A percentile compares a stretch with the other conserved stretches of the same genome.
Conservation (phyloP, 371 early-diverging fungal genomes). For the Cokeromyces recurvatus region DNA sequence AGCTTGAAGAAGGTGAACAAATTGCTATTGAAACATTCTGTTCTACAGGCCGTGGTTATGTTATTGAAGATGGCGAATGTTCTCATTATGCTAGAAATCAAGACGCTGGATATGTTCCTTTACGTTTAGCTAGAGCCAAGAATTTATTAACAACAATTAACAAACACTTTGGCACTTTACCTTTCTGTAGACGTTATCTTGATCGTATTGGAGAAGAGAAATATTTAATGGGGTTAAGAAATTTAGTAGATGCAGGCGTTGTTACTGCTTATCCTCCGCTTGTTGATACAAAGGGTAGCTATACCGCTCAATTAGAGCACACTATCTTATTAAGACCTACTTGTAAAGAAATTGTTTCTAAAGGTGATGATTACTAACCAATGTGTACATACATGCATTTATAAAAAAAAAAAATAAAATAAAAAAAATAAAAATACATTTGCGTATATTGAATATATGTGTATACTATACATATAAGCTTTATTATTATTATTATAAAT, state of each 20-base stretch:
- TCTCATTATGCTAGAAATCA: conserved; percentile 88
- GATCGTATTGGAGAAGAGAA: conserved; percentile 90
- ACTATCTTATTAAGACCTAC: conserved; percentile 91
- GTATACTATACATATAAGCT: not conserved
- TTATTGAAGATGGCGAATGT: conserved; percentile 91
- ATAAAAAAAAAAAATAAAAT: not conserved
- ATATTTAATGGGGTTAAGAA: conserved; percentile 81
- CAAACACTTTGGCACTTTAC: conserved; percentile 94
- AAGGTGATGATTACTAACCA: conserved; percentile 47
- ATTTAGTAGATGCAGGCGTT: conserved; percentile 83
- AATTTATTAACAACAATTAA: conserved; percentile 84
- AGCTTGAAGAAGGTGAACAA: conserved; percentile 97
- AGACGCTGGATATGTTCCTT: conserved; percentile 61
- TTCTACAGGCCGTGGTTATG: conserved; percentile 95
- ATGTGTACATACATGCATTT: conserved; percentile 1
- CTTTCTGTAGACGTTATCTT: conserved; percentile 97
- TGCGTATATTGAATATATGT: not conserved
- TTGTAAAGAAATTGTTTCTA: conserved; percentile 73
- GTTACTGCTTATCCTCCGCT: conserved; percentile 96
- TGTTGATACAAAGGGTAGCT: conserved; percentile 85
- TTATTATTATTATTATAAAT: not conserved
- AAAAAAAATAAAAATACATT: not conserved
- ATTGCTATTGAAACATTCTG: conserved; percentile 99
- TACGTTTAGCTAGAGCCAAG: conserved; percentile 85
- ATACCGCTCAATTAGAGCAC: conserved; percentile 99